Percentiles rank a stretch among this genome's conserved stretches.
These are phyloP conservation scores for Nicotiana benthamiana DNA, from an alignment of 257 asterid species.

Conservation along the genomic window DNA sequence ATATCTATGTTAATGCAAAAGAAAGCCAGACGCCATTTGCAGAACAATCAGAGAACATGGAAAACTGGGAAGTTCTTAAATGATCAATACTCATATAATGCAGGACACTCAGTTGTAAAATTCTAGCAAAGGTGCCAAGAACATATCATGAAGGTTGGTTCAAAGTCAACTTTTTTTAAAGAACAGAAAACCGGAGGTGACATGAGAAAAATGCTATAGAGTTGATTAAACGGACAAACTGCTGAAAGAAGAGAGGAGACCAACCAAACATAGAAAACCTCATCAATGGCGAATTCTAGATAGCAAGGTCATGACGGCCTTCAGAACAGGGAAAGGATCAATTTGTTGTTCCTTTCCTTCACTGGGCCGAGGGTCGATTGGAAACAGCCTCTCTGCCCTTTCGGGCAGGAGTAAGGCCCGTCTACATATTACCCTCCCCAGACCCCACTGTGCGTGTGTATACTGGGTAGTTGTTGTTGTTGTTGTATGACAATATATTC, in stretches of 20 bases:
- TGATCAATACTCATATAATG: neutral
- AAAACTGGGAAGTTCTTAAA: neutral
- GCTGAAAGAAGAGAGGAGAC: neutral
- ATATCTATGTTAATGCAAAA: neutral
- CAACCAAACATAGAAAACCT: neutral
- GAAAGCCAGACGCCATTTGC: neutral
- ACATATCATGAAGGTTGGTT: neutral
- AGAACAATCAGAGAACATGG: neutral
- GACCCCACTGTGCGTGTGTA: no score
- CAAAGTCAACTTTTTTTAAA: neutral
- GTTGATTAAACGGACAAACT: slow-evolving; percentile 3
- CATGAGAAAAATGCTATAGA: neutral
- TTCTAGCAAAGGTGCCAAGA: neutral
- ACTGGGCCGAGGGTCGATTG: no score
- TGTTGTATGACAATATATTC: neutral
- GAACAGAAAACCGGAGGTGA: neutral
- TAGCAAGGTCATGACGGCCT: neutral
- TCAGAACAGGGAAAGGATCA: neutral
- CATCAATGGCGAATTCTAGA: neutral
- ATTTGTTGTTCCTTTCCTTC: no score
- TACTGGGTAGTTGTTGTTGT: no score
- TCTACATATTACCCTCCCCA: no score
- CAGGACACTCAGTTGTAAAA: neutral
- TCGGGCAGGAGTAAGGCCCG: no score
- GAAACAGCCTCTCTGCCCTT: no score